Base-by-base conservation (phyloP, 2,329 filamentous ascomycete species). In the Ramichloridium luteum region DNA sequence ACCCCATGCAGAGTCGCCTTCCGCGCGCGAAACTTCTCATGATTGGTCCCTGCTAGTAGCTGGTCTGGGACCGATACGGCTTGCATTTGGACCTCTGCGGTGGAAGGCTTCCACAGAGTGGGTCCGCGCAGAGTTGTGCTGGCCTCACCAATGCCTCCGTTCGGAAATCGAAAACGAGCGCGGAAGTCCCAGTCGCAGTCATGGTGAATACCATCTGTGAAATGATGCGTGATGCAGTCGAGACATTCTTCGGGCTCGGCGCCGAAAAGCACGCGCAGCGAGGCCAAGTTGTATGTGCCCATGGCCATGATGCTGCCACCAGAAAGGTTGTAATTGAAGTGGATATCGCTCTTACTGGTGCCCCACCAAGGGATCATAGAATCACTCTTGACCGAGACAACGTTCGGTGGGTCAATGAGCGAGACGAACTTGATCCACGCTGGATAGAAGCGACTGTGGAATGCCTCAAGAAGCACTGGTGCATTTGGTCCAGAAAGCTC, bases 251-350 rank as follows among this genome's bases (percentile, higher is more conserved):
- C 25, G 10, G 25, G 25, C 25, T 27, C 25, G 25, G 25, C 13
- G 13, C 25, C 25, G 13, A 27, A 27, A 13, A 14, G 10, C 25
- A 27, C 13, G 6, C 25, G 25, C 10, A 27, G 25, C 8, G 25
- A 6, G 10, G 25, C 25, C 8, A 27, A 14, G 13, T 27, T 27
- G 25, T 27, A 27, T 6, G 25, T 27, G 8, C 25, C 25, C 25
- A 27, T 27, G 25, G 25, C 25, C 25, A 27, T 27, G 25, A 27
- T 27, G 10, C 10, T n/a, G 8, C 25, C 25, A 13, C 25, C 25
- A 13, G 25, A n/a, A 13, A 27, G 25, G 13, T 27, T 14, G 25
- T 27, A 27, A 13, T 27, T 27, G 25, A 27, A 27, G 13, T 27
- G 25, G 13, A 27, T 27, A 27, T 27, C 25, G 8, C 13, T 14